Conservation (phyloP, 306 rosid species). For the Cucumis melo region DNA sequence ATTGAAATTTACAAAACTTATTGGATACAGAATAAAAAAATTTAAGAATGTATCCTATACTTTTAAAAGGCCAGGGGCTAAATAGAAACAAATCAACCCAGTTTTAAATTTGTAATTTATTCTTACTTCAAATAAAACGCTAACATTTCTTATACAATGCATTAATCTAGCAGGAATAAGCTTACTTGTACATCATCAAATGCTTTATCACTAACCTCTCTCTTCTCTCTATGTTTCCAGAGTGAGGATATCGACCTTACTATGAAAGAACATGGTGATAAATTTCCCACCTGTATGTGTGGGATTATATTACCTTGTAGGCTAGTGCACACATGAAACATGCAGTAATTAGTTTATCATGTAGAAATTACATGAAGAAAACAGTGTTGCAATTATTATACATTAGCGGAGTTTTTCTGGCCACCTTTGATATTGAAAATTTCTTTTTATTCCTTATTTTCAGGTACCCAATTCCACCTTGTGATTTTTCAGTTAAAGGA, state of each 20-base stretch:
- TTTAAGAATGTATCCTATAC: too few relatives aligned
- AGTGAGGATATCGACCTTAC: not conserved
- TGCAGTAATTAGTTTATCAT: not conserved
- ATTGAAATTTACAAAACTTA: too few relatives aligned
- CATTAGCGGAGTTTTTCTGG: not conserved
- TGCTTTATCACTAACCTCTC: not conserved
- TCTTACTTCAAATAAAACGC: too few relatives aligned
- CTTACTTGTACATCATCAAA: not conserved
- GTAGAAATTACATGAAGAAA: not conserved
- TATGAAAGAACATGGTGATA: not conserved
- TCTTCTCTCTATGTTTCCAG: not conserved
- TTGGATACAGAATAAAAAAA: too few relatives aligned
- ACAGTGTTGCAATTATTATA: not conserved
- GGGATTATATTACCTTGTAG: not conserved
- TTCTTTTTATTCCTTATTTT: not conserved
- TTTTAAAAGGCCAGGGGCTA: too few relatives aligned
- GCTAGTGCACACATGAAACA: not conserved
- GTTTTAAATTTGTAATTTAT: too few relatives aligned
- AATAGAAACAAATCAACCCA: too few relatives aligned
- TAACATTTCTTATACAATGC: not conserved
- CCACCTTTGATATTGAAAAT: not conserved
- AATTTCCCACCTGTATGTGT: not conserved
- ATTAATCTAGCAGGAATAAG: not conserved
- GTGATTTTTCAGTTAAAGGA: conserved; percentile 82
- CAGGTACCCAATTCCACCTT: conserved; percentile 82